These are phyloP conservation scores for Sphagnum contortum DNA, from an alignment of 225 moss, liverwort and hornwort species.

Conservation along the genomic window DNA sequence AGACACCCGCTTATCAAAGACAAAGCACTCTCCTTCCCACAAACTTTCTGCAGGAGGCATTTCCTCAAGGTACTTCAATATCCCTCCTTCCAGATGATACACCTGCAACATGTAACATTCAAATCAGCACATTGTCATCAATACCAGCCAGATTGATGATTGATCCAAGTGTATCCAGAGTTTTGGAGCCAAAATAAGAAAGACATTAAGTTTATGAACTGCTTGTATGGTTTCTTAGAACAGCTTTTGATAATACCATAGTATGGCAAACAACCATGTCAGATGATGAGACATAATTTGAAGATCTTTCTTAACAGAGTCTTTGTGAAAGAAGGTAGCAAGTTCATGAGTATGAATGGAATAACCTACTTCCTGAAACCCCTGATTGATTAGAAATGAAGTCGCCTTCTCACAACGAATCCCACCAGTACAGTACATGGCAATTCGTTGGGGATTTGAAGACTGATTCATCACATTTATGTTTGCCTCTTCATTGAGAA, in stretches of 20 bases:
- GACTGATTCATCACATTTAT: conserved; percentile 1
- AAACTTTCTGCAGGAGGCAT: conserved; percentile 60
- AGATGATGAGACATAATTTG: no score
- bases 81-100: conserved; percentile 88
- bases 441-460: conserved; percentile 46
- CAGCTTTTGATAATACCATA: no score
- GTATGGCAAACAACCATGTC: no score
- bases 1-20: conserved; percentile 89
- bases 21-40: conserved; percentile 98
- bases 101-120: conserved; percentile 32
- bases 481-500: not conserved
- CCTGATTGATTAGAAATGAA: conserved; percentile 60
- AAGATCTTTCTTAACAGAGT: no score
- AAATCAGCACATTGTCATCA: no score
- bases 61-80: conserved; percentile 76
- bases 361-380: conserved; percentile 61
- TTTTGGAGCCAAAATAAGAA: no score
- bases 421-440: conserved; percentile 99
- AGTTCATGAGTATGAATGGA: no score
- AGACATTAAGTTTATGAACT: no score
- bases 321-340: no score
- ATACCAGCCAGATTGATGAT: no score
- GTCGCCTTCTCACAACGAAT: conserved; percentile 96
- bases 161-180: no score
- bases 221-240: no score